A percentile compares a stretch with the other conserved stretches of the same genome.
Evolutionary conservation across 257 asterid genomes (phyloP).

Genomic region (Solanum microdontum): DNA sequence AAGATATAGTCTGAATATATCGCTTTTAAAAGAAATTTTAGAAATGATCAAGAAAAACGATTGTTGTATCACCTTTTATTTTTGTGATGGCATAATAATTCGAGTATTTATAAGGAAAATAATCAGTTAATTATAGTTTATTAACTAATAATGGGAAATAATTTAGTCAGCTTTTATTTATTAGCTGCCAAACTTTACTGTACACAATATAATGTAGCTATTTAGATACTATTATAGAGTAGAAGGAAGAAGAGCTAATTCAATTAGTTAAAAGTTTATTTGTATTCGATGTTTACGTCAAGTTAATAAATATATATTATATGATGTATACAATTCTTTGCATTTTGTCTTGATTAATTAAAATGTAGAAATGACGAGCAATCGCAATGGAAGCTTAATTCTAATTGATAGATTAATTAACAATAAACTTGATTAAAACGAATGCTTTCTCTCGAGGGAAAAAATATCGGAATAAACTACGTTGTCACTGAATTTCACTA

Average conservation of each 20-base stretch:
- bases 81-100: too few species aligned
- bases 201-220: not conserved
- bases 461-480: not conserved
- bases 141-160: not conserved
- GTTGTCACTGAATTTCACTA: not conserved
- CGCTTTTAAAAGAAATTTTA: too few species aligned
- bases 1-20: too few species aligned
- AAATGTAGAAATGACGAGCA: too few species aligned
- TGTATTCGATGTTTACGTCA: too few species aligned
- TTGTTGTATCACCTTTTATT: too few species aligned
- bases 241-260: not conserved
- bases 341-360: not conserved
- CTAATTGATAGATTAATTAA: not conserved
- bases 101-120: too few species aligned
- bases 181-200: not conserved
- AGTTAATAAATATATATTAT: too few species aligned
- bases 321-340: not conserved
- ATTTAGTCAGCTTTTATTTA: not conserved
- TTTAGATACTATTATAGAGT: not conserved
- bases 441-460: not conserved
- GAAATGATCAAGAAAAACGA: too few species aligned
- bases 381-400: not conserved
- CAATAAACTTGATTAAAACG: too few species aligned
- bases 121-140: too few species aligned
- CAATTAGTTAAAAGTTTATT: not conserved